Evolutionary conservation across 352 stramenopile species (phyloP).

Genomic region (Pythium coloratum): DNA sequence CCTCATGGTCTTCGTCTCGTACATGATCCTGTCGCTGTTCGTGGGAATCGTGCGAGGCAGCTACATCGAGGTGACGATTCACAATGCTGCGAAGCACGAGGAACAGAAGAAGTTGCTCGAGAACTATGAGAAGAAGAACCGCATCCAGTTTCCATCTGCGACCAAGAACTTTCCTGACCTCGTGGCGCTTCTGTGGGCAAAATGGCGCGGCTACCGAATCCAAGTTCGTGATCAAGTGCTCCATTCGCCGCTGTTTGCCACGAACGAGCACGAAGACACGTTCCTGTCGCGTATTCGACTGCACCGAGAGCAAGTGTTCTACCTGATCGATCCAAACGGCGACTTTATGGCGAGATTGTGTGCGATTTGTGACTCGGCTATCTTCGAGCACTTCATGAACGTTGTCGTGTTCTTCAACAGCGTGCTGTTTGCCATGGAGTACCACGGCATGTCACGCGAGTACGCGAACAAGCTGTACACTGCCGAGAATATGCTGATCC

Average conservation of each 20-base stretch:
- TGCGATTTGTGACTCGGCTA: conserved; percentile 46
- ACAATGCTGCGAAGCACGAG: conserved; percentile 33
- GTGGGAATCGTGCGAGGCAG: conserved; percentile 81
- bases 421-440: conserved; percentile 75
- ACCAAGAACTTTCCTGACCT: conserved; percentile 68
- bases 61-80: conserved; percentile 69
- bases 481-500: conserved; percentile 65
- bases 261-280: conserved; percentile 47
- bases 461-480: conserved; percentile 65
- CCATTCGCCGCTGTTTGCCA: conserved; percentile 52
- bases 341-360: conserved; percentile 51
- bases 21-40: conserved; percentile 84
- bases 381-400: conserved; percentile 83
- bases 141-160: conserved; percentile 52
- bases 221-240: conserved; percentile 37
- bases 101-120: conserved; percentile 33
- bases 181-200: conserved; percentile 38
- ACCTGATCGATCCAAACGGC: conserved; percentile 51
- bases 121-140: conserved; percentile 48
- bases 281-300: conserved; percentile 62
- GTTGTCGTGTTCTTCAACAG: conserved; percentile 72
- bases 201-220: conserved; percentile 40
- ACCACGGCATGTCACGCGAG: conserved; percentile 58
- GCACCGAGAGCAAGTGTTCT: conserved; percentile 65
- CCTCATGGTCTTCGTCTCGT: conserved; percentile 81